These are phyloP conservation scores for Zelopaecilomyces penicillatus DNA, from an alignment of 2,329 filamentous ascomycete genomes.

Conservation along the genomic window DNA sequence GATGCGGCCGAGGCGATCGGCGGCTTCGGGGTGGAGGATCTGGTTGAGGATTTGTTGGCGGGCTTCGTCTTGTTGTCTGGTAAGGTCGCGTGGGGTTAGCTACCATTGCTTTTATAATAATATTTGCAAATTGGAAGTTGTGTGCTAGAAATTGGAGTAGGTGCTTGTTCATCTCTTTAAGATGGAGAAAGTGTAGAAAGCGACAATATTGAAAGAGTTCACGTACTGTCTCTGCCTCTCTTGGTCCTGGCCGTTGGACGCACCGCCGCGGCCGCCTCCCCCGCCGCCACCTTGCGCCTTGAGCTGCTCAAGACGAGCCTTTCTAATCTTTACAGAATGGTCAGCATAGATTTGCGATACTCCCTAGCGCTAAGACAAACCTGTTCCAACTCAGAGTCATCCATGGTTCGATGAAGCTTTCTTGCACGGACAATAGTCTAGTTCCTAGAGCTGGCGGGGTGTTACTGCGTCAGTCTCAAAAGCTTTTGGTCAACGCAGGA, in stretches of 20 bases:
- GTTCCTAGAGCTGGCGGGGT: slow-evolving; percentile 1
- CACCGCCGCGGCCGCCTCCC: slow-evolving; percentile 35
- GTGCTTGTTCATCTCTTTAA: neutral
- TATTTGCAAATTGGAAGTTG: neutral
- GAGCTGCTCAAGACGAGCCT: slow-evolving; percentile 87
- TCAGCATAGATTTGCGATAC: slow-evolving; percentile 13
- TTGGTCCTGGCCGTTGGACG: slow-evolving; percentile 36
- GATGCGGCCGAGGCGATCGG: slow-evolving; percentile 88
- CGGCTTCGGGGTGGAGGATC: slow-evolving; percentile 89
- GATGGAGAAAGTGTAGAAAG: neutral
- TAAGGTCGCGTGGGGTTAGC: neutral
- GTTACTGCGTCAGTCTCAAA: neutral
- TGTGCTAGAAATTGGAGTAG: neutral
- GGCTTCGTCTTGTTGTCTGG: slow-evolving; percentile 53
- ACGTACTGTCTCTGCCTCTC: slow-evolving; percentile 51
- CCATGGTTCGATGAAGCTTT: slow-evolving; percentile 23
- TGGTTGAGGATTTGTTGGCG: slow-evolving; percentile 74
- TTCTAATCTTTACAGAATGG: slow-evolving; percentile 58
- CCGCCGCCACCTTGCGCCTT: slow-evolving; percentile 59
- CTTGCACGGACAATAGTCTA: neutral
- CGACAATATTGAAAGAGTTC: neutral
- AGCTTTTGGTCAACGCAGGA: slow-evolving; percentile 9
- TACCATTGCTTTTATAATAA: neutral
- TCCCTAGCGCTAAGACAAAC: slow-evolving; percentile 17
- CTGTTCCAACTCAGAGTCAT: slow-evolving; percentile 33